Base-by-base conservation (phyloP, 331 rosid species). In the Malus hybrid region DNA sequence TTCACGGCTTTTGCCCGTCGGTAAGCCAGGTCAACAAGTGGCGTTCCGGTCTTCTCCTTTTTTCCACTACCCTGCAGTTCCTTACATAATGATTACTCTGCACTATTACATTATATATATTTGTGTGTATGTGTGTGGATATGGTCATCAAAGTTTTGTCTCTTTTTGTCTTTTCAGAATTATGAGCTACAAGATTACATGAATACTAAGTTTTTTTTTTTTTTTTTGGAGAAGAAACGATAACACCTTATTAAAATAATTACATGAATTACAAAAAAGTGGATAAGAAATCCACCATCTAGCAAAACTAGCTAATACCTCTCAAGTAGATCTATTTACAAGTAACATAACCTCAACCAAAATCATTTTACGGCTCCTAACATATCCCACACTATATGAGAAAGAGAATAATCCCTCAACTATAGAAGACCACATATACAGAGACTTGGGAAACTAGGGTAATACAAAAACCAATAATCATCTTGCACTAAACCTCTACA, bases 1-100 rank as follows among this genome's bases (percentile, higher is more conserved):
- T 95, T 95, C 44, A 73, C 97, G 16, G 99, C 97, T 80, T 92
- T 95, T 14, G 97, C 97, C 46, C 99, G 87, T 68, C 97, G 88
- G 75, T 92, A 95, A 34, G 89, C 99, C 74, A 95, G 77, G 61
- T 92, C 96, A 67, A 90, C 91, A 64, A 95, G 93, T 20, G 92
- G 79, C 77, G 83, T 24, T 79, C 96, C 92, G 63, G 86, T 36
- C 66, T 89, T 88, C 22, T 90, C 96, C 42, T 86, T 89, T 33
- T 70, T 46, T 72, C 86, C 86, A 70, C 77, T 83, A 67, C 80
- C 94, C 98, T 91, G 91, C 81, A 81, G 65, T 78, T 65, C 42
- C 46, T 80, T 52, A 78, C 57, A 76, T 65, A 68, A 71, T 22
- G n/a, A 67, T 79, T 55, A 50, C 4, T 69, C 63, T 30, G 32